These are phyloP conservation scores for Calendula officinalis DNA, from an alignment of 129 eudicot genomes.

Conservation along the genomic window DNA sequence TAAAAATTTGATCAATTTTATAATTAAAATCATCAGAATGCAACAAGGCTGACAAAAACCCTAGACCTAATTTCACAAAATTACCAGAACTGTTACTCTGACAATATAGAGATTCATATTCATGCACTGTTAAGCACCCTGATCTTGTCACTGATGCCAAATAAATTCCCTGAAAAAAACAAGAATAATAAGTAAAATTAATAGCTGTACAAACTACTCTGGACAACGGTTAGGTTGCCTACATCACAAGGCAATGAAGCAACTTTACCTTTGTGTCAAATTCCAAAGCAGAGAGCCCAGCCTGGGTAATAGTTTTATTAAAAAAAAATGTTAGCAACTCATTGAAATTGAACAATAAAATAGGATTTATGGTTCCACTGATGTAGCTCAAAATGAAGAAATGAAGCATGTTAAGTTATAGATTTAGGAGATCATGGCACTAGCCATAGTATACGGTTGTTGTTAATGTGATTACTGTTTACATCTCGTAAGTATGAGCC, in stretches of 20 bases:
- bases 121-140: constrained; percentile 94
- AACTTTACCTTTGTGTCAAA: constrained; percentile 68
- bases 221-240: no score
- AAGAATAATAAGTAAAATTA: not conserved
- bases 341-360: not conserved
- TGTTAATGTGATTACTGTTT: not conserved
- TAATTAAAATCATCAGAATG: not conserved
- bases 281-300: constrained; percentile 66
- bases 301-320: constrained; percentile 35
- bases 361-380: not conserved
- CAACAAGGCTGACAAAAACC: not conserved
- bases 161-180: constrained; percentile 64
- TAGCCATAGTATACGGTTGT: constrained; percentile 1
- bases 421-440: not conserved
- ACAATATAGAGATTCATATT: constrained; percentile 66
- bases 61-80: constrained; percentile 23
- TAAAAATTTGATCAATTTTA: not conserved
- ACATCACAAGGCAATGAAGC: constrained; percentile 4
- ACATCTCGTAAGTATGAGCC: constrained; percentile 3
- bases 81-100: constrained; percentile 45
- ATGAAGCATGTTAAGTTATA: not conserved
- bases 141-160: constrained; percentile 81
- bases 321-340: not conserved
- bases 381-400: constrained; percentile 2
- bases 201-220: no score